phyloP scores from a whole-genome alignment of 306 rosid species.

The Gillenia trifoliata region DNA sequence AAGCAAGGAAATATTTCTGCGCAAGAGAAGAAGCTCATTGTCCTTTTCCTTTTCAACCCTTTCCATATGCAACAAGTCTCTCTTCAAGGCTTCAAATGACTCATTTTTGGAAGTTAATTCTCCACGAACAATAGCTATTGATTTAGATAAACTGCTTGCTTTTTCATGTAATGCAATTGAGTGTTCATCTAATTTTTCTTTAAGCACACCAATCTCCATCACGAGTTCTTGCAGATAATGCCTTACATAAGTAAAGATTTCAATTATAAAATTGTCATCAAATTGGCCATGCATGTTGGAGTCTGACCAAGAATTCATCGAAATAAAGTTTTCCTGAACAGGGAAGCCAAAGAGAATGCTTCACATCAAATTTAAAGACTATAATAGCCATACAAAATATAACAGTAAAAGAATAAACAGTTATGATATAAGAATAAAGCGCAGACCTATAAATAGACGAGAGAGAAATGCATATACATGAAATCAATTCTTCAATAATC shows the following conservation, averaged over 20 bases:
- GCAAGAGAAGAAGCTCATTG: slow-evolving; percentile 48
- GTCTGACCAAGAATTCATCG: slow-evolving; percentile 47
- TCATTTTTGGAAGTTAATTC: slow-evolving; percentile 63
- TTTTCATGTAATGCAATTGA: slow-evolving; percentile 49
- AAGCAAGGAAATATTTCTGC: slow-evolving; percentile 47
- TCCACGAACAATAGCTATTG: slow-evolving; percentile 37
- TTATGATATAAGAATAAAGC: background rate
- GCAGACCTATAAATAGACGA: background rate
- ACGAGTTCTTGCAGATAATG: slow-evolving; percentile 53
- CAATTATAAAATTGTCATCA: slow-evolving; percentile 42
- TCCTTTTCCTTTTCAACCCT: slow-evolving; percentile 40
- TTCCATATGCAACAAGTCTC: slow-evolving; percentile 36
- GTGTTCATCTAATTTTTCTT: slow-evolving; percentile 50
- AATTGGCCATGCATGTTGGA: slow-evolving; percentile 30
- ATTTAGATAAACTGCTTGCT: slow-evolving; percentile 39
- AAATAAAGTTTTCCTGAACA: slow-evolving; percentile 41
- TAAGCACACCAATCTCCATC: slow-evolving; percentile 43
- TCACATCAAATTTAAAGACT: background rate
- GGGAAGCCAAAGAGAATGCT: slow-evolving; percentile 8
- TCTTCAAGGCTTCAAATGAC: slow-evolving; percentile 49
- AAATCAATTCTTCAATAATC: background rate
- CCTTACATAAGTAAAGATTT: slow-evolving; percentile 29
- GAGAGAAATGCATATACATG: background rate
- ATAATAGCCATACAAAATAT: background rate
- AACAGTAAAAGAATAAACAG: background rate